Conservation (phyloP, 495 filamentous ascomycete species). For the Penicillium cosmopolitanum region DNA sequence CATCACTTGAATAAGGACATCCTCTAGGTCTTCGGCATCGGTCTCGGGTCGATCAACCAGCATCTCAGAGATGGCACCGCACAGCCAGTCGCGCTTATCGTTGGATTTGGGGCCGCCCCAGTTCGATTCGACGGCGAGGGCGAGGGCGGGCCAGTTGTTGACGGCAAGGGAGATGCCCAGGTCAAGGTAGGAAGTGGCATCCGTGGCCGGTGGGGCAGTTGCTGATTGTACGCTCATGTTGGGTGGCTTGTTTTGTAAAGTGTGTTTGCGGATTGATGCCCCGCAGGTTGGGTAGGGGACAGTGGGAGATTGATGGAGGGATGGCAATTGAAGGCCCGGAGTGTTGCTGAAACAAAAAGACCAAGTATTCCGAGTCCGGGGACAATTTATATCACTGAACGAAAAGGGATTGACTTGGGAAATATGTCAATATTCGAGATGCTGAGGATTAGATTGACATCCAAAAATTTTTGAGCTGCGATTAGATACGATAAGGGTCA, state of each 20-base stretch:
- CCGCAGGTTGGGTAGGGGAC: slow-evolving; percentile 13
- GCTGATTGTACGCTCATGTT: slow-evolving; percentile 33
- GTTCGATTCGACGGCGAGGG: slow-evolving; percentile 79
- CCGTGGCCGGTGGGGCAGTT: slow-evolving; percentile 18
- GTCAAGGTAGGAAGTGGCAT: slow-evolving; percentile 64
- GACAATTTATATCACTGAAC: background rate
- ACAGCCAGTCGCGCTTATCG: slow-evolving; percentile 97
- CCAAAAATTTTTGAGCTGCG: slow-evolving; percentile 13
- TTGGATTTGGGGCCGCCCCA: slow-evolving; percentile 85
- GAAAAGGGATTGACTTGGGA: slow-evolving; percentile 9
- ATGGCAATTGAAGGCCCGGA: no score
- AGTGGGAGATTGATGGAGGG: background rate
- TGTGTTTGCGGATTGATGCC: slow-evolving; percentile 16
- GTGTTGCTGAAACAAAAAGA: background rate
- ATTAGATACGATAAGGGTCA: slow-evolving; percentile 30
- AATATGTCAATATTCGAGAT: slow-evolving; percentile 2
- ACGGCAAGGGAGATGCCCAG: slow-evolving; percentile 78
- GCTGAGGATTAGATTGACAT: background rate
- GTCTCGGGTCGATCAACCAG: slow-evolving; percentile 71
- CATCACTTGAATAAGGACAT: slow-evolving; percentile 84
- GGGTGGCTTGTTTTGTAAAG: background rate
- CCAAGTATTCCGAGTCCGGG: background rate
- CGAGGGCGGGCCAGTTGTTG: slow-evolving; percentile 83
- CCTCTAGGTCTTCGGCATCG: slow-evolving; percentile 81
- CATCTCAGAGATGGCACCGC: slow-evolving; percentile 83